Conservation (phyloP, 257 asterid species). For the Fraxinus excelsior region DNA sequence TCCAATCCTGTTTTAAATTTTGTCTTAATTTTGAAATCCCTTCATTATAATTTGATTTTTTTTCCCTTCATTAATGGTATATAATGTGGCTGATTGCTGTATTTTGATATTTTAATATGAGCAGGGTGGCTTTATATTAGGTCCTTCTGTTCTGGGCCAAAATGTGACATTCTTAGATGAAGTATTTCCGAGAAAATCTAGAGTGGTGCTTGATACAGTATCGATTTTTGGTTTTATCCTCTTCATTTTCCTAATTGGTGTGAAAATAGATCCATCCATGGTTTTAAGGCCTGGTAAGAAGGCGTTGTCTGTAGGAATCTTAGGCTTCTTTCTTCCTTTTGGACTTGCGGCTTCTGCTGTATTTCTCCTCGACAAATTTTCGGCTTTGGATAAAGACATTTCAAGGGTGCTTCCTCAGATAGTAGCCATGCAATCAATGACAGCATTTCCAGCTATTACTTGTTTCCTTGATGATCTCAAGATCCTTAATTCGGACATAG, state of each 20-base stretch:
- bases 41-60: not conserved
- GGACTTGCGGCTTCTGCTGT: conserved; percentile 47
- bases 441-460: conserved; percentile 65
- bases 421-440: conserved; percentile 53
- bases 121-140: conserved; percentile 70
- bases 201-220: conserved; percentile 55
- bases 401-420: conserved; percentile 41
- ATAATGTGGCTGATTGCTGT: conserved; percentile 1
- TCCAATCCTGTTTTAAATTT: not conserved
- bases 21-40: conserved; percentile 11
- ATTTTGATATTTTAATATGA: conserved; percentile 34
- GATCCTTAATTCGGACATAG: conserved; percentile 68
- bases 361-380: conserved; percentile 42
- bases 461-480: conserved; percentile 69
- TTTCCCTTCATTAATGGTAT: not conserved
- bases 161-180: conserved; percentile 32
- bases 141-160: conserved; percentile 64
- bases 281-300: conserved; percentile 56
- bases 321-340: conserved; percentile 55
- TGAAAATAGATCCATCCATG: conserved; percentile 57
- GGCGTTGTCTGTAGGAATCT: conserved; percentile 56
- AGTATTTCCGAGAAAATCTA: conserved; percentile 48
- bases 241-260: conserved; percentile 57
- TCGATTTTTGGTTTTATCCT: conserved; percentile 65
- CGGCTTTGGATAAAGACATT: conserved; percentile 44